Evolutionary conservation across 495 filamentous ascomycete species (phyloP), one percentile per base, ranked within the genome.

Genomic region (Annulohypoxylon bovei): DNA sequence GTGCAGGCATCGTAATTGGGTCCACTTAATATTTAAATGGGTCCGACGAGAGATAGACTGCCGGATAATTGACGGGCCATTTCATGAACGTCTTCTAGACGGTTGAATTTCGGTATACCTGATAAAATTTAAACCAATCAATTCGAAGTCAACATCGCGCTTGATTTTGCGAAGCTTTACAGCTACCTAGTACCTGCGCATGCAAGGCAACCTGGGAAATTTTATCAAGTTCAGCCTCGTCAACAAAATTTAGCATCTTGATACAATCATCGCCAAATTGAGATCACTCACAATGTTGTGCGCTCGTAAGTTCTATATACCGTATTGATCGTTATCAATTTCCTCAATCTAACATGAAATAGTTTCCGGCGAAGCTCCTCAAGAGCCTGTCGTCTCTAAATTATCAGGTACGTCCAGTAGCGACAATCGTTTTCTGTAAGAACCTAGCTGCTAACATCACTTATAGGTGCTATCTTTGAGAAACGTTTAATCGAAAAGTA

Each of bases 301-400:
- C 33, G 70, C 75, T 61, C 54, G 75, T 77, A 65, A 71, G 75
- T 71, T 46, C 3, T 5, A 14, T 8, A 16, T 35, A 16, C 25
- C 44, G 3, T 56, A 50, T 42, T 12, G 2, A 7, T 47, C 18
- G n/a, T 8, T 23, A 18, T 44, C 14, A 16, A 44, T 20, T 33
- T 20, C 3, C 0, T 12, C 1, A 30, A 56, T 25, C 67, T 75
- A 58, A 77, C 56, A 50, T 16, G 11, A 58, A 42, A 64, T 75
- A 98, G 94, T 99, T 77, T 99, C 95, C 47, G 95, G 95, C 81
- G 96, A 98, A 88, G 90, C 93, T 80, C 96, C 95, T 53, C 91
- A 97, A 81, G 89, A 91, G 81, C 96, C 95, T 57, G 96, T 99
- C 65, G 92, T 93, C 73, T 98, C 96, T 76, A 87, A 89, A 75